Percentiles rank a stretch among this genome's conserved stretches.
Conservation (phyloP, 208 protist species). For the Acanthamoeba healyi region DNA sequence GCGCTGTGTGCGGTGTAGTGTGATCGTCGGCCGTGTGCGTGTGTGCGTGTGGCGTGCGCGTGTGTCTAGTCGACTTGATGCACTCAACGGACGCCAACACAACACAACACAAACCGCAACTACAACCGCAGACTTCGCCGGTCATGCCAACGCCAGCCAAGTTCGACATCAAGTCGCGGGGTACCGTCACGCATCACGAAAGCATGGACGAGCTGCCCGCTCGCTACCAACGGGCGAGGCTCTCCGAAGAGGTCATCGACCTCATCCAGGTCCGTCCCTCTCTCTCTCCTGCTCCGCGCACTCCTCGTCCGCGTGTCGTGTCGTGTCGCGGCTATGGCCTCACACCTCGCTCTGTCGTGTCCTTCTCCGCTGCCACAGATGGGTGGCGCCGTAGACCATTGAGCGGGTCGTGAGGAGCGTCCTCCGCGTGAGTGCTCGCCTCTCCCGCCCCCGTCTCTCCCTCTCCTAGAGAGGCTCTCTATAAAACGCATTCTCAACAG, state of each 20-base stretch:
- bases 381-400: neutral
- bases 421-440: too few species aligned
- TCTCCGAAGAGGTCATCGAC: slow-evolving; percentile 34
- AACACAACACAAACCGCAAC: neutral
- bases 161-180: slow-evolving; percentile 54
- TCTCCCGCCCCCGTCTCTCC: too few species aligned
- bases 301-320: too few species aligned
- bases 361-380: neutral
- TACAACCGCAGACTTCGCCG: neutral
- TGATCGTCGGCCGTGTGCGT: too few species aligned
- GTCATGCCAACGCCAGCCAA: neutral
- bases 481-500: too few species aligned
- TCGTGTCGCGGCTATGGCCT: neutral
- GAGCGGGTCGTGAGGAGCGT: too few species aligned
- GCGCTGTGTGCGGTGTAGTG: neutral
- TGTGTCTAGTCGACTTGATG: neutral
- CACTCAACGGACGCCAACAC: too few species aligned
- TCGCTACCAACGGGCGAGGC: neutral
- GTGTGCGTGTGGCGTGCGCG: too few species aligned
- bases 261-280: slow-evolving; percentile 20
- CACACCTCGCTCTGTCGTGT: neutral
- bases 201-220: slow-evolving; percentile 42
- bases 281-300: neutral
- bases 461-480: too few species aligned
- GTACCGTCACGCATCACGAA: neutral